phyloP scores from a whole-genome alignment of 169 alveolate species.

The Plasmodium yoelii region DNA sequence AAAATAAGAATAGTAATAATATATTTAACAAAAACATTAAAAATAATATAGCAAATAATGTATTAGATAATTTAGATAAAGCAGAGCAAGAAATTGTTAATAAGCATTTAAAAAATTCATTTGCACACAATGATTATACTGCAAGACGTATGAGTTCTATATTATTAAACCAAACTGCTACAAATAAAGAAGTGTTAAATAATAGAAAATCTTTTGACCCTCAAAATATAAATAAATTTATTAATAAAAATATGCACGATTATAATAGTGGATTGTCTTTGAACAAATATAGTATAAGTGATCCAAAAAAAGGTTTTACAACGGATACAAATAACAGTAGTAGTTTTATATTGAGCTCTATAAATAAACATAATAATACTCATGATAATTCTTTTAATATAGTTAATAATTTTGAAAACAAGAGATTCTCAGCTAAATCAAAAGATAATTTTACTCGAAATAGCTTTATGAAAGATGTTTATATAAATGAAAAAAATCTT shows the following conservation, averaged over 20 bases:
- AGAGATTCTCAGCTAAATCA: background rate
- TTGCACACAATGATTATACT: conserved; percentile 41
- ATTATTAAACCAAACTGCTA: conserved; percentile 17
- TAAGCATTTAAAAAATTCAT: conserved; percentile 63
- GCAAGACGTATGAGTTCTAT: conserved; percentile 69
- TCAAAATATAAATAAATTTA: conserved; percentile 9
- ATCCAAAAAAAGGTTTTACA: conserved; percentile 32
- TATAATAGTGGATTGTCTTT: conserved; percentile 26
- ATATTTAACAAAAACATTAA: conserved; percentile 20
- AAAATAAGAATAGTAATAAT: background rate
- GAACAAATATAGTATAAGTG: conserved; percentile 34
- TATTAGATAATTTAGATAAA: conserved; percentile 61
- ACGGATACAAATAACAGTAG: conserved; percentile 45
- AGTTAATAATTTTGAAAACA: conserved; percentile 32
- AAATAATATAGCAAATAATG: conserved; percentile 6
- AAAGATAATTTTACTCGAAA: conserved; percentile 12
- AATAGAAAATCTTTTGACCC: conserved; percentile 27
- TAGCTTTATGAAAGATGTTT: background rate
- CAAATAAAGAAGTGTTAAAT: conserved; percentile 11
- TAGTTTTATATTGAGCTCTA: conserved; percentile 52
- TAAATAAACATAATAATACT: conserved; percentile 16
- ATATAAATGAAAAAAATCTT: conserved; percentile 21
- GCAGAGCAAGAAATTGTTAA: conserved; percentile 71
- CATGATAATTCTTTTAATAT: conserved; percentile 32
- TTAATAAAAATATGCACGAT: conserved; percentile 10